Evolutionary conservation across 495 filamentous ascomycete genomes (phyloP).

Genomic region (Xylaria nigripes): DNA sequence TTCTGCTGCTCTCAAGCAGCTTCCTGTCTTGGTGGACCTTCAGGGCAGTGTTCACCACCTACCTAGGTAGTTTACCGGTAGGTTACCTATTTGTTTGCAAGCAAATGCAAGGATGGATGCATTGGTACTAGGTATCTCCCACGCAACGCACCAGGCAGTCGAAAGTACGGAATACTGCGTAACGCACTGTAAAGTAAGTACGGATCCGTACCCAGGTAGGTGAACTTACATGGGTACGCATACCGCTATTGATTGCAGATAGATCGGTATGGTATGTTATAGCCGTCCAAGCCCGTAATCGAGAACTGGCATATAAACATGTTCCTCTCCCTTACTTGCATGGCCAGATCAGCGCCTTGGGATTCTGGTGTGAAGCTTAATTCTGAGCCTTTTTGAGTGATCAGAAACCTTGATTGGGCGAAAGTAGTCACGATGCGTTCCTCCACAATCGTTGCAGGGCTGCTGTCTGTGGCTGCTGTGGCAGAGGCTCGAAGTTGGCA

Average conservation of each 20-base stretch:
- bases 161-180: too few species aligned
- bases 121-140: too few species aligned
- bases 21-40: constrained; percentile 18
- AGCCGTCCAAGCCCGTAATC: too few species aligned
- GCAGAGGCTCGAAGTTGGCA: constrained; percentile 28
- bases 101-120: background rate
- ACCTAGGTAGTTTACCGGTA: background rate
- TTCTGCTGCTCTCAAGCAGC: constrained; percentile 5
- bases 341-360: background rate
- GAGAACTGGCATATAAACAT: too few species aligned
- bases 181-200: too few species aligned
- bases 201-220: too few species aligned
- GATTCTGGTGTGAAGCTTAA: background rate
- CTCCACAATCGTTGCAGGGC: constrained; percentile 17
- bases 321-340: background rate
- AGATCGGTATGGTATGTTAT: too few species aligned
- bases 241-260: too few species aligned
- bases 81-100: background rate
- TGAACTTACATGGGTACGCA: too few species aligned
- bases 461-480: constrained; percentile 21
- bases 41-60: background rate
- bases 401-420: background rate
- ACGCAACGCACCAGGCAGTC: too few species aligned
- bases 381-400: background rate
- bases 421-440: constrained; percentile 22